Evolutionary conservation across 2,329 filamentous ascomycete genomes (phyloP).

Genomic region (Paraconiothyrium brasiliense): DNA sequence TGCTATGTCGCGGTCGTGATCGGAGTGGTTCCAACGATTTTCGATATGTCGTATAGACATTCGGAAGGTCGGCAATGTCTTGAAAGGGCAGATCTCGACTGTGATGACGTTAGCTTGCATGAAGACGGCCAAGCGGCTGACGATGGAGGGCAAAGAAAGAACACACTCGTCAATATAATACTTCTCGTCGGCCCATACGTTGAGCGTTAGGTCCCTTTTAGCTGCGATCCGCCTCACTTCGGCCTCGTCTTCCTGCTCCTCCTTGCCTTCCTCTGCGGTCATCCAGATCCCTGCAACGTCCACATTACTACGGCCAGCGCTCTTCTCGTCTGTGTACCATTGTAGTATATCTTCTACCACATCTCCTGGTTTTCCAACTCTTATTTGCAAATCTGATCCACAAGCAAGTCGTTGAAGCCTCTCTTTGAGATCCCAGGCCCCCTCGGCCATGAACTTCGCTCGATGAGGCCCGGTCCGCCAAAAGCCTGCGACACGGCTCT

Average conservation of each 20-base stretch:
- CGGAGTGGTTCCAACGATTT: slow-evolving; percentile 77
- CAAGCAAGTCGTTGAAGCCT: slow-evolving; percentile 68
- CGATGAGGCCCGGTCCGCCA: slow-evolving; percentile 79
- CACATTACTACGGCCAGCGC: slow-evolving; percentile 37
- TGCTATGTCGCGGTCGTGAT: slow-evolving; percentile 66
- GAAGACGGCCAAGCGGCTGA: not conserved
- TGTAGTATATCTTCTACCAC: slow-evolving; percentile 68
- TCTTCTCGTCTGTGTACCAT: slow-evolving; percentile 42
- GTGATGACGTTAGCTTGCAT: slow-evolving; percentile 6
- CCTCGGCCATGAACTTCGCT: slow-evolving; percentile 75
- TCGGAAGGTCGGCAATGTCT: slow-evolving; percentile 69
- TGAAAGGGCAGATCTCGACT: slow-evolving; percentile 69
- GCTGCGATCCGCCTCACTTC: slow-evolving; percentile 64
- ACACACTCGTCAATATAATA: slow-evolving; percentile 81
- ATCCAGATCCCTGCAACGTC: slow-evolving; percentile 76
- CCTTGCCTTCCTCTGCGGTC: slow-evolving; percentile 73
- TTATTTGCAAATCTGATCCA: slow-evolving; percentile 64
- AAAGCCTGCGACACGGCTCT: slow-evolving; percentile 71
- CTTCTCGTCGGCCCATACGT: slow-evolving; percentile 77
- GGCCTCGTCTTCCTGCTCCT: slow-evolving; percentile 73
- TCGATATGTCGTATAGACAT: slow-evolving; percentile 79
- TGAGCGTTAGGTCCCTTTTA: slow-evolving; percentile 66
- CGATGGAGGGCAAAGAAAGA: not conserved
- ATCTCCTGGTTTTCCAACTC: slow-evolving; percentile 69
- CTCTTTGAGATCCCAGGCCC: slow-evolving; percentile 76